Evolutionary conservation across 1,139 yeast genomes (phyloP).

Genomic region (Pichia sp.): DNA sequence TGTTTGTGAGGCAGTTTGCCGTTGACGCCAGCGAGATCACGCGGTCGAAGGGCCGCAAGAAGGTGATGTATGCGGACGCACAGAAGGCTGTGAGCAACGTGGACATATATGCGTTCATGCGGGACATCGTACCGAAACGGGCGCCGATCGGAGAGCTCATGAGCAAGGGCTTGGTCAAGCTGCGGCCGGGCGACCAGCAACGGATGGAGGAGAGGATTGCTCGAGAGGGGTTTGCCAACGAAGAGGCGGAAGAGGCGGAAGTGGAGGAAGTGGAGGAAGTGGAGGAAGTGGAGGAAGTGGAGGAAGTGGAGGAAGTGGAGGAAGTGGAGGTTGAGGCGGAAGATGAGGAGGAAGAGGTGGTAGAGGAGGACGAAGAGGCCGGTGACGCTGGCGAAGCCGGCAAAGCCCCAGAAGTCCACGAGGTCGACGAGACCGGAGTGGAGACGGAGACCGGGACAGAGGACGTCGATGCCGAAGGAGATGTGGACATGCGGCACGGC

Average conservation of each 20-base stretch:
- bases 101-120: conserved; percentile 65
- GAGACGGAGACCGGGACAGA: not conserved
- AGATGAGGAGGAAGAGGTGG: conserved; percentile 10
- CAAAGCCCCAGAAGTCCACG: not conserved
- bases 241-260: conserved; percentile 8
- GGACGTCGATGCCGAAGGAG: not conserved
- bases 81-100: conserved; percentile 64
- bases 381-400: conserved; percentile 9
- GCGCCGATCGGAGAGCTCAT: conserved; percentile 51
- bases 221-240: conserved; percentile 14
- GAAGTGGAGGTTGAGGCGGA: conserved; percentile 11
- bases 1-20: conserved; percentile 73
- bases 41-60: conserved; percentile 64
- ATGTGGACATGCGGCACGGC: not conserved
- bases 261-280: conserved; percentile 16
- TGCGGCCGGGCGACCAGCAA: conserved; percentile 18
- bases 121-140: conserved; percentile 65
- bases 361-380: no score
- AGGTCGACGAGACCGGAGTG: not conserved
- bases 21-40: conserved; percentile 76
- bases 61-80: conserved; percentile 68
- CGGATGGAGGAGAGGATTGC: conserved; percentile 6
- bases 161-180: conserved; percentile 42
- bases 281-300: conserved; percentile 5
- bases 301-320: conserved; percentile 4